Evolutionary conservation across 805 yeast species (phyloP), one percentile per base, ranked within the genome.

Genomic region (Candida maesae): DNA sequence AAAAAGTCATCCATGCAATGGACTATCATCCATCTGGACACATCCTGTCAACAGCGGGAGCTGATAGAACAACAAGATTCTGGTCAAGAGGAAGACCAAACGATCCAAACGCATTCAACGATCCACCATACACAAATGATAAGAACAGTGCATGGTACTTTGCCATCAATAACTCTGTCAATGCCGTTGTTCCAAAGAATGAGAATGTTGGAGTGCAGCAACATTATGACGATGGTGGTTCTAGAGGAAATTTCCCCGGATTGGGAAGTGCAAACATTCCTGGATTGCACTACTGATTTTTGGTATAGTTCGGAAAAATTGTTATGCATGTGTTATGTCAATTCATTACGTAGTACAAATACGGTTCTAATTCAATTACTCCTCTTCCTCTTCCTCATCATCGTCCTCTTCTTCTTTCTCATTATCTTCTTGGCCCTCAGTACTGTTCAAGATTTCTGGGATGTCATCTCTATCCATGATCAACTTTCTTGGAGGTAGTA

Each of bases 1-100:
- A 89, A 55, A 85, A 86, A 66, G 95, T 95, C 3, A 79, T 93
- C 38, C 89, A 91, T 63, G 79, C 95, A 4, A 62, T 93, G 41
- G 91, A 90, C 45, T 93, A 89, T 59, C 97, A 90, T 63, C 98
- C 98, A 2, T 68, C 85, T 53, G 99, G 99, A 4, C 97, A 93
- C 63, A 67, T 91, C 37, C 67, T 93, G 26, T 81, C 95, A 41
- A 80, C 96, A 7, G 98, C 96, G 0, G 91, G 97, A 15, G 88
- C 93, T 42, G 99, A 93, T 62, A 78, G 93, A 58, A 79, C 95
- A 5, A 86, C 95, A 18, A 67, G 97, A 41, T 86, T 95, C 64
- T 93, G 99, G 99, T 79, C 90, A 23, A 71, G 99, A 38, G 84
- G 95, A 2, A 73, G 95, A 58, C 96, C 97, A 2, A 83, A 81